phyloP scores from a whole-genome alignment of 352 stramenopile species.

The Globisporangium parvum region DNA sequence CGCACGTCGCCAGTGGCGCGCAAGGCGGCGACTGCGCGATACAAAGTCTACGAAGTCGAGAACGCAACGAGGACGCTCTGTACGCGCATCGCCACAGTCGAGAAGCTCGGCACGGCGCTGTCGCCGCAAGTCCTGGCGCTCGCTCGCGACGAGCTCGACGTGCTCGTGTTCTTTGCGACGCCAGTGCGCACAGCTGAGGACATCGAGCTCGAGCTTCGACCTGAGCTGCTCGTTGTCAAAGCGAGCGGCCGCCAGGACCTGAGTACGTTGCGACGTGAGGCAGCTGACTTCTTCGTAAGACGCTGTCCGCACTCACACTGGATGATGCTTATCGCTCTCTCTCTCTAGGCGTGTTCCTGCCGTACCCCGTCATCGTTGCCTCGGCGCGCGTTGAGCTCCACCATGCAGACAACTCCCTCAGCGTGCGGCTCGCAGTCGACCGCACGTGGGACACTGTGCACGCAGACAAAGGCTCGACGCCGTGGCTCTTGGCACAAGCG shows the following conservation, averaged over 20 bases:
- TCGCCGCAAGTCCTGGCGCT: conserved; percentile 34
- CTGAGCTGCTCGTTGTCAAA: conserved; percentile 46
- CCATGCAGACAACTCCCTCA: conserved; percentile 26
- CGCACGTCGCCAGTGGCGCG: conserved; percentile 1
- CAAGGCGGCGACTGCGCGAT: conserved; percentile 28
- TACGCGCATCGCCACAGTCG: conserved; percentile 23
- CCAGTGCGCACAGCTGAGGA: conserved; percentile 22
- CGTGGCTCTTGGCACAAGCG: conserved; percentile 58
- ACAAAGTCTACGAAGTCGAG: conserved; percentile 37
- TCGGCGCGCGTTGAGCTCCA: conserved; percentile 33
- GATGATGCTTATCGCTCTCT: not conserved
- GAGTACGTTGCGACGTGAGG: conserved; percentile 19
- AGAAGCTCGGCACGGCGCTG: conserved; percentile 31
- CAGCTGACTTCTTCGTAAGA: not conserved
- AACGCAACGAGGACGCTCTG: conserved; percentile 13
- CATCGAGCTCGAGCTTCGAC: conserved; percentile 41
- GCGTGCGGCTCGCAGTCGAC: conserved; percentile 36
- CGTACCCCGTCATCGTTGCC: conserved; percentile 44
- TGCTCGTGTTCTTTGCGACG: conserved; percentile 35
- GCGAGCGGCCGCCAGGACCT: conserved; percentile 40
- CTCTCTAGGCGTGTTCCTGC: conserved; percentile 47
- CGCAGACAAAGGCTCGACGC: conserved; percentile 51
- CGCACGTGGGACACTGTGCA: conserved; percentile 36
- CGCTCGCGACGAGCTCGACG: conserved; percentile 25
- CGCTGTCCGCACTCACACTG: not conserved